Percentiles rank a stretch among this genome's conserved stretches.
Conservation (phyloP, 2,329 filamentous ascomycete species). For the Davidsoniella eucalypti region DNA sequence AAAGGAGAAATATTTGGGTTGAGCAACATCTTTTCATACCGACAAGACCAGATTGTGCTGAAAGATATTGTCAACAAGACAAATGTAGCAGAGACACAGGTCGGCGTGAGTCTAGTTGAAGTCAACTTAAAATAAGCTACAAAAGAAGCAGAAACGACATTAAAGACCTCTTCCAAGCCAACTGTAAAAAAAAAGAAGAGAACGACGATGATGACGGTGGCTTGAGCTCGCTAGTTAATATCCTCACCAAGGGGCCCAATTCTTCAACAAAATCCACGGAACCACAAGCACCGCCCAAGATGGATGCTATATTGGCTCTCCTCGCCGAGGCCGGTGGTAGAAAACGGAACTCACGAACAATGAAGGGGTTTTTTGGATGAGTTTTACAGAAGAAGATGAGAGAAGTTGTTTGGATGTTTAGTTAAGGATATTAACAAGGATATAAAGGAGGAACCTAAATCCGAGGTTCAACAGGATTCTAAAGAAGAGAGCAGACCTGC, state of each 20-base stretch:
- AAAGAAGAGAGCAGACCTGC: not conserved
- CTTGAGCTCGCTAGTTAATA: conserved; percentile 24
- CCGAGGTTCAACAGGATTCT: not conserved
- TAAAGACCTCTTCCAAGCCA: conserved; percentile 18
- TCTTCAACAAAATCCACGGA: conserved; percentile 21
- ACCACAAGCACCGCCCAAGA: conserved; percentile 25
- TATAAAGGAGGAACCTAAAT: conserved; percentile 1
- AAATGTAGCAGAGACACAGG: conserved; percentile 84
- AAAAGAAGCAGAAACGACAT: conserved; percentile 33
- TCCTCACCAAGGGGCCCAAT: no score
- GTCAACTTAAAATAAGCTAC: conserved; percentile 51
- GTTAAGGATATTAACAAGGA: conserved; percentile 10
- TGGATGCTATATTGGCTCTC: conserved; percentile 76
- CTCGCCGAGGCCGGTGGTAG: conserved; percentile 73
- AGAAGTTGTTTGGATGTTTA: conserved; percentile 24
- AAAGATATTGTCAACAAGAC: conserved; percentile 98
- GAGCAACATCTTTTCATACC: conserved; percentile 69
- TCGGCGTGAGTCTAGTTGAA: conserved; percentile 64
- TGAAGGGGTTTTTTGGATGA: conserved; percentile 59
- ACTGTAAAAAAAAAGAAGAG: conserved; percentile 34
- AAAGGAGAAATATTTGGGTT: conserved; percentile 93
- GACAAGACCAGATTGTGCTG: conserved; percentile 62
- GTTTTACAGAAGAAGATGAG: conserved; percentile 59
- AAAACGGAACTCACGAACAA: conserved; percentile 76
- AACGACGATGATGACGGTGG: conserved; percentile 36